These are phyloP conservation scores for Stagonosporopsis cucurbitacearum DNA, from an alignment of 2,329 filamentous ascomycete genomes.

Conservation along the genomic window DNA sequence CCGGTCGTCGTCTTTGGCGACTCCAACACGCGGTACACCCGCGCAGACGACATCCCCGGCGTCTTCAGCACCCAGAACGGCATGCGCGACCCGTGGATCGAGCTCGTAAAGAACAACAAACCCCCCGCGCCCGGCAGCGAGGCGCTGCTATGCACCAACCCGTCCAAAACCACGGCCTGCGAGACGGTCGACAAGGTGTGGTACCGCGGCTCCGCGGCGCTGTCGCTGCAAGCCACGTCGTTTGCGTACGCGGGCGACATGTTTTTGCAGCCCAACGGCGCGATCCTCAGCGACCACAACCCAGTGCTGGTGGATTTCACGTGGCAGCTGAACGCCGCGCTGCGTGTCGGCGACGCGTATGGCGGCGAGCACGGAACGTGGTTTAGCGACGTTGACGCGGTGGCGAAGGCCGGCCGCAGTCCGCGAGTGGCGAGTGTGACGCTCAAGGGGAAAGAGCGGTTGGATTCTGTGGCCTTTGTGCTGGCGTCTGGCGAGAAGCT, in stretches of 20 bases:
- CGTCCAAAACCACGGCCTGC: constrained; percentile 59
- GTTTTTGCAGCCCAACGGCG: constrained; percentile 65
- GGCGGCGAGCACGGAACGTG: constrained; percentile 60
- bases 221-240: constrained; percentile 56
- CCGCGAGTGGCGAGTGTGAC: constrained; percentile 50
- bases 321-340: constrained; percentile 25
- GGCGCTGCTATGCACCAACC: constrained; percentile 62
- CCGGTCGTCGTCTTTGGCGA: constrained; percentile 70
- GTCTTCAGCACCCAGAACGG: constrained; percentile 60
- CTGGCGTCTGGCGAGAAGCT: constrained; percentile 58
- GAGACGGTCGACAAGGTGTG: constrained; percentile 73
- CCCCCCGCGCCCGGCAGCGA: constrained; percentile 32
- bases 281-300: constrained; percentile 69
- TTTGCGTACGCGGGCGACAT: constrained; percentile 63
- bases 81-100: constrained; percentile 66
- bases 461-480: constrained; percentile 60
- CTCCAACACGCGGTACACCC: constrained; percentile 70
- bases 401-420: constrained; percentile 43
- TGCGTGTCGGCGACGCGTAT: constrained; percentile 48
- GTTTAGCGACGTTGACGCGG: constrained; percentile 61
- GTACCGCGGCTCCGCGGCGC: constrained; percentile 60
- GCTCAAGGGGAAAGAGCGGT: constrained; percentile 57
- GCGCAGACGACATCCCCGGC: constrained; percentile 59
- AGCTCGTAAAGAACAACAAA: constrained; percentile 52
- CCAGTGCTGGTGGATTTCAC: constrained; percentile 64